Evolutionary conservation across 225 moss, liverwort and hornwort species (phyloP).

Genomic region (Polytrichum commune): DNA sequence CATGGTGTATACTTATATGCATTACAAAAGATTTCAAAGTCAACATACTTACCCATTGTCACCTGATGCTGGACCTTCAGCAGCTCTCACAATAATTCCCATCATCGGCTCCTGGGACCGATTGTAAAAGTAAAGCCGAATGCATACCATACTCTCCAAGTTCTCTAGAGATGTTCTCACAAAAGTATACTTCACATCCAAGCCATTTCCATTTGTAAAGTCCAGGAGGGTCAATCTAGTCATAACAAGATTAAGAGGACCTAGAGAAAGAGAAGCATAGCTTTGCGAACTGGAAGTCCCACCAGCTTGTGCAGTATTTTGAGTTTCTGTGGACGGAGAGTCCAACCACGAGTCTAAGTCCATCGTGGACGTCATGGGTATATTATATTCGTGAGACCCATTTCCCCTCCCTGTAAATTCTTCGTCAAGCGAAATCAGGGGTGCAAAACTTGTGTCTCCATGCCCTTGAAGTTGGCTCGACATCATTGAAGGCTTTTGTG

Average conservation of each 20-base stretch:
- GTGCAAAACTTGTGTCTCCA: slow-evolving; percentile 28
- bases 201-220: slow-evolving; percentile 87
- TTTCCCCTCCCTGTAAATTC: slow-evolving; percentile 23
- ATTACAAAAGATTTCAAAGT: background rate
- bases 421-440: slow-evolving; percentile 55
- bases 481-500: slow-evolving; percentile 10
- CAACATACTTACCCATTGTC: slow-evolving; percentile 42
- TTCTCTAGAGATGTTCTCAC: slow-evolving; percentile 27
- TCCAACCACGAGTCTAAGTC: slow-evolving; percentile 88
- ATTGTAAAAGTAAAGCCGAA: slow-evolving; percentile 67
- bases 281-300: slow-evolving; percentile 46
- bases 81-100: slow-evolving; percentile 52
- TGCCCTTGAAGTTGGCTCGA: slow-evolving; percentile 17
- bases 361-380: slow-evolving; percentile 42
- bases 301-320: slow-evolving; percentile 22
- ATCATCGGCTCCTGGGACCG: slow-evolving; percentile 56
- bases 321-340: slow-evolving; percentile 42
- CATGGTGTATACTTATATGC: too few species aligned
- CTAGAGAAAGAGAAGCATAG: slow-evolving; percentile 66
- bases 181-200: slow-evolving; percentile 74
- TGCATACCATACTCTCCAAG: slow-evolving; percentile 36
- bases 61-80: slow-evolving; percentile 24
- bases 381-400: slow-evolving; percentile 18
- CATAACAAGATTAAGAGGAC: slow-evolving; percentile 39
- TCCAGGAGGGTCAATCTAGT: slow-evolving; percentile 62